Evolutionary conservation across 2,329 filamentous ascomycete species (phyloP).

Genomic region (Podosphaera fusca): DNA sequence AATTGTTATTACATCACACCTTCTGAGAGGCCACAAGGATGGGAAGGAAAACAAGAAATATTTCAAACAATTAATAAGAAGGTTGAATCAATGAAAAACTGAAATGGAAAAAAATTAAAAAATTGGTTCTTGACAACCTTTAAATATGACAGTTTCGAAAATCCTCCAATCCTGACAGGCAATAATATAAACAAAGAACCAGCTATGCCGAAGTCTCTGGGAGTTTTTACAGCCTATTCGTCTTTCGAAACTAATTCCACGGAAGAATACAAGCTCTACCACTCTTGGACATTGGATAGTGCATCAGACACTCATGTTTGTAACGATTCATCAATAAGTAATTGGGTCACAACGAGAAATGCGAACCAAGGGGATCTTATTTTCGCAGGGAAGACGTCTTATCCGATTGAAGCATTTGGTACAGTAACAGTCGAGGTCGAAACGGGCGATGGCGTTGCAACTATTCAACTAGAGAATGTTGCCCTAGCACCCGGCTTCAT

Average conservation of each 20-base stretch:
- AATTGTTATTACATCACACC: neutral
- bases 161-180: neutral
- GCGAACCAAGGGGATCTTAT: neutral
- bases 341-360: neutral
- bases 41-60: neutral
- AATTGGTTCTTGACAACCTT: neutral
- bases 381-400: neutral
- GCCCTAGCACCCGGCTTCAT: neutral
- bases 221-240: neutral
- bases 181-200: neutral
- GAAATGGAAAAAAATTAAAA: neutral
- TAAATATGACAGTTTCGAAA: neutral
- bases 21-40: neutral
- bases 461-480: neutral
- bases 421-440: neutral
- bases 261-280: neutral
- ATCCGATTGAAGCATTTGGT: constrained; percentile 1
- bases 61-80: neutral
- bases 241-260: neutral
- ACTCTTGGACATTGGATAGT: constrained; percentile 1
- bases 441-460: neutral
- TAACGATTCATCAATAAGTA: neutral
- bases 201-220: neutral
- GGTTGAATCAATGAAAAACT: neutral
- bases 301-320: neutral